phyloP scores from a whole-genome alignment of 139 green algal genomes.

The Desmodesmus armatus region DNA sequence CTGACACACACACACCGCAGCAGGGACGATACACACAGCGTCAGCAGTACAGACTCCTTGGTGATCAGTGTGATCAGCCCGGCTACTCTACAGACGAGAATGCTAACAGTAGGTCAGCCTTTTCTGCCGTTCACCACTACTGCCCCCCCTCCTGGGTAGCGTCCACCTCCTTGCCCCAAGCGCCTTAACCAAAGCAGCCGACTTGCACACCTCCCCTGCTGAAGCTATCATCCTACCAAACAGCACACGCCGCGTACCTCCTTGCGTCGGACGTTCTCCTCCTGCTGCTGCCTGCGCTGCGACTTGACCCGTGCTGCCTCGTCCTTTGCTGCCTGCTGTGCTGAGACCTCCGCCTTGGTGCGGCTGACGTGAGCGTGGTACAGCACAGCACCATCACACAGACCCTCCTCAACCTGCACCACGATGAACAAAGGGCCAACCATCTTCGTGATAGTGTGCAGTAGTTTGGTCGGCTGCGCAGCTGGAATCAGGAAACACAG shows the following conservation, averaged over 20 bases:
- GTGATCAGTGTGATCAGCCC: neutral
- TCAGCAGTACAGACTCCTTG: neutral
- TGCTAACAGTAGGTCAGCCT: neutral
- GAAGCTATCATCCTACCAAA: neutral
- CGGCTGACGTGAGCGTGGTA: constrained; percentile 85
- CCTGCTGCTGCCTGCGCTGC: constrained; percentile 77
- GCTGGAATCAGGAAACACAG: no score
- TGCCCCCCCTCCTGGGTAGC: neutral
- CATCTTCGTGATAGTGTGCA: no score
- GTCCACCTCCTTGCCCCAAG: neutral
- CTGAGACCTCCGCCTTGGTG: constrained; percentile 58
- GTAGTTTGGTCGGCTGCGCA: no score
- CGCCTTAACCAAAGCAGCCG: neutral
- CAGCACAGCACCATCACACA: constrained; percentile 91
- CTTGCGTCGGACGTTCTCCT: constrained; percentile 78
- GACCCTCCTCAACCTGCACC: constrained; percentile 80
- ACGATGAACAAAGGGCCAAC: no score
- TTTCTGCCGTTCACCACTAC: neutral
- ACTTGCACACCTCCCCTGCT: neutral
- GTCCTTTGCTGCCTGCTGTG: constrained; percentile 66
- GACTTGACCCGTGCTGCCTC: constrained; percentile 53
- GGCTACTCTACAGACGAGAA: neutral
- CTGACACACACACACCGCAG: neutral
- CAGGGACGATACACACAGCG: no score
- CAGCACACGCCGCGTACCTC: constrained; percentile 35